A percentile compares a stretch with the other conserved stretches of the same genome.
These are phyloP conservation scores for Ceratocystis diversiconidia DNA, from an alignment of 2,329 filamentous ascomycete species.

Conservation along the genomic window DNA sequence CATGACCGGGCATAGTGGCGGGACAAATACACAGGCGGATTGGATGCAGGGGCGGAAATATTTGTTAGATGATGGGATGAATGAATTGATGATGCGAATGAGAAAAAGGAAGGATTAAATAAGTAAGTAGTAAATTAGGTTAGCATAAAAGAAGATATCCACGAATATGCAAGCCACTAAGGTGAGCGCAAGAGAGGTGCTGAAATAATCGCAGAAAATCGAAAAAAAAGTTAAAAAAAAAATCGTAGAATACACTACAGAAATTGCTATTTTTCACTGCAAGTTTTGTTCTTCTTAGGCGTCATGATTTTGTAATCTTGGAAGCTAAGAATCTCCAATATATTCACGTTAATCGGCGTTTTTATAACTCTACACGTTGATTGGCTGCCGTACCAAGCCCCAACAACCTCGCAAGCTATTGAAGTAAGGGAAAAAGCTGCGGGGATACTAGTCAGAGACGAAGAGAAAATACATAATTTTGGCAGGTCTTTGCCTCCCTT, in stretches of 20 bases:
- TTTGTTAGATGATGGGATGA: conserved; percentile 7
- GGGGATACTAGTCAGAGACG: too few species aligned
- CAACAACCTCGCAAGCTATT: not conserved
- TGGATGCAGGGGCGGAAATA: not conserved
- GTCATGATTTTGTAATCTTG: not conserved
- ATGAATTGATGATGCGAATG: not conserved
- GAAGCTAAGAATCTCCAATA: not conserved
- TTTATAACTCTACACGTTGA: not conserved
- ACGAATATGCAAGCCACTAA: not conserved
- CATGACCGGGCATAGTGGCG: conserved; percentile 14
- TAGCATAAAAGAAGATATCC: not conserved
- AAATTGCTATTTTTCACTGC: not conserved
- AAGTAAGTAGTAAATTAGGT: not conserved
- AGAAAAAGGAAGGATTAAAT: not conserved
- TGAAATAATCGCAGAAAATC: not conserved
- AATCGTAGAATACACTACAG: not conserved
- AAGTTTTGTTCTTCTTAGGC: not conserved
- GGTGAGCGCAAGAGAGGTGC: too few species aligned
- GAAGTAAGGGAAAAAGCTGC: too few species aligned
- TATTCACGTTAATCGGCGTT: not conserved
- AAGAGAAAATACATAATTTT: too few species aligned
- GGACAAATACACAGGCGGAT: not conserved
- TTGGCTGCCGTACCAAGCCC: not conserved
- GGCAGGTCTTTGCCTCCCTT: too few species aligned
- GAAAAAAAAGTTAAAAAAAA: not conserved